Evolutionary conservation across 257 asterid species (phyloP).

Genomic region (Solanum habrochaites): DNA sequence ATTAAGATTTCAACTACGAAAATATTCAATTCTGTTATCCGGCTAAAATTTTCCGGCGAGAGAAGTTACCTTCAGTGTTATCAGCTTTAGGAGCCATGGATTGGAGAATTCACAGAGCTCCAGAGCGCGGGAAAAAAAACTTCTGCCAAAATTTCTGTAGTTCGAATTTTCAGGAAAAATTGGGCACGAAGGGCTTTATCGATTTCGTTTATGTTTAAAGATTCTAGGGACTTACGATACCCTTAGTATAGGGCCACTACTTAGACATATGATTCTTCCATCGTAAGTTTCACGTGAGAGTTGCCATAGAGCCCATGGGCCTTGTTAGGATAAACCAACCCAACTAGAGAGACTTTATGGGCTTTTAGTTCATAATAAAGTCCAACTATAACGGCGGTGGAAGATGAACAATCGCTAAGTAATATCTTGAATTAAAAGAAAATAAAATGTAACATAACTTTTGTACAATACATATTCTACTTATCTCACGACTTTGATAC

Average conservation of each 20-base stretch:
- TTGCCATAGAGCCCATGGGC: not conserved
- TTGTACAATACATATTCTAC: too few species aligned
- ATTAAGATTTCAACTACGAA: conserved; percentile 14
- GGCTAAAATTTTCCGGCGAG: not conserved
- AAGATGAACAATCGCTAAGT: not conserved
- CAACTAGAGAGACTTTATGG: not conserved
- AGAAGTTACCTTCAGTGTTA: conserved; percentile 51
- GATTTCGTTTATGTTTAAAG: too few species aligned
- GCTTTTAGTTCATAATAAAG: not conserved
- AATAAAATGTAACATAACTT: not conserved
- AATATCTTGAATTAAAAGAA: not conserved
- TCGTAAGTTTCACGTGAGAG: not conserved
- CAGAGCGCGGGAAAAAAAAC: conserved; percentile 30
- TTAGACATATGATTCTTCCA: not conserved
- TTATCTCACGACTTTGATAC: not conserved
- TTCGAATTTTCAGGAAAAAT: not conserved
- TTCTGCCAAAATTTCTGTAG: not conserved
- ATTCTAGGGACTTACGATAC: too few species aligned
- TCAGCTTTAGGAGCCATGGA: conserved; percentile 87
- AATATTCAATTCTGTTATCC: not conserved
- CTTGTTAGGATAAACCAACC: not conserved
- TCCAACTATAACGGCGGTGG: not conserved
- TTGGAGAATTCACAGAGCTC: not conserved
- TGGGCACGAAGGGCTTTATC: not conserved
- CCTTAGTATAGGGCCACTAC: not conserved